These are phyloP conservation scores for Colletotrichum sp. DNA, from an alignment of 2,329 filamentous ascomycete genomes.

Conservation along the genomic window DNA sequence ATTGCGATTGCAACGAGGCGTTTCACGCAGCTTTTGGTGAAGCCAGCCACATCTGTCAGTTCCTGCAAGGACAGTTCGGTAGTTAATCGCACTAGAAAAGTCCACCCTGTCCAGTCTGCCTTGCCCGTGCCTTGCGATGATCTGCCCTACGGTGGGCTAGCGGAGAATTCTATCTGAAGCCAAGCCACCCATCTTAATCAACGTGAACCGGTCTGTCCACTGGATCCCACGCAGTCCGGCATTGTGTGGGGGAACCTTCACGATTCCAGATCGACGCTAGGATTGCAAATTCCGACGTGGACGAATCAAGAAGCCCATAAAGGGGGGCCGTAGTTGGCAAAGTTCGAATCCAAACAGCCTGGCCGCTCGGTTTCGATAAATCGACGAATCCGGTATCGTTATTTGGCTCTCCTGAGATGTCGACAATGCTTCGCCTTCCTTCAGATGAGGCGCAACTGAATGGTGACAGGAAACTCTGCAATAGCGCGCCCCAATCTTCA, in stretches of 20 bases:
- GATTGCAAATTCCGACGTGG: neutral
- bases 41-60: neutral
- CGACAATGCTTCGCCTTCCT: neutral
- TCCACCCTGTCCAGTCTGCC: neutral
- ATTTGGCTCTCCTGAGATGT: neutral
- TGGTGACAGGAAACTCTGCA: neutral
- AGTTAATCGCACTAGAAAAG: neutral
- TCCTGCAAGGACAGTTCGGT: neutral
- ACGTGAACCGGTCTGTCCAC: neutral
- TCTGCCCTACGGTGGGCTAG: constrained; percentile 2
- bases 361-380: constrained; percentile 5
- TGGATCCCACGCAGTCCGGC: neutral
- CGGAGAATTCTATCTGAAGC: constrained; percentile 10
- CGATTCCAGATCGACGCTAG: constrained; percentile 1
- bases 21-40: neutral
- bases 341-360: neutral
- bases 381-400: neutral
- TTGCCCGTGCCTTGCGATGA: neutral
- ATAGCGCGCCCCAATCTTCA: neutral
- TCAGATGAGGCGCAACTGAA: neutral
- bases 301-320: neutral
- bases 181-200: constrained; percentile 5
- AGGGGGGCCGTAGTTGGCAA: neutral
- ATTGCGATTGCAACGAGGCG: neutral
- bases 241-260: neutral